Percentiles rank a stretch among this genome's conserved stretches.
phyloP scores from a whole-genome alignment of 2,329 filamentous ascomycete genomes.

The Raffaelea arxii region DNA sequence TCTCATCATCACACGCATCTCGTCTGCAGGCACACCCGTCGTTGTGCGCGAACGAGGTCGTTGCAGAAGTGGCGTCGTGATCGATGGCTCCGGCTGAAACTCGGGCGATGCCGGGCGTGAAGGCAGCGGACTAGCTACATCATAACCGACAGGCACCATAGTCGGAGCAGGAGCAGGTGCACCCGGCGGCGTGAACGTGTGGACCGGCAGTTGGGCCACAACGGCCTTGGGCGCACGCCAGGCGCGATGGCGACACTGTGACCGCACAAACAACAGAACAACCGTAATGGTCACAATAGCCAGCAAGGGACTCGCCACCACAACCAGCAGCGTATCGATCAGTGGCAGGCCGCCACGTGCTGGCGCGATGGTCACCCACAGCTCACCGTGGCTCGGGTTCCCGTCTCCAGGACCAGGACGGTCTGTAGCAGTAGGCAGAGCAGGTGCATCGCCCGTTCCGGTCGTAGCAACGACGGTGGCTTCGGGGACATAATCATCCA shows the following conservation, averaged over 20 bases:
- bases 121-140: slow-evolving; percentile 17
- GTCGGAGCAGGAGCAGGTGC: background rate
- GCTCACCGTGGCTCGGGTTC: slow-evolving; percentile 51
- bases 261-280: slow-evolving; percentile 77
- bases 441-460: background rate
- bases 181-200: slow-evolving; percentile 81
- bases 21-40: slow-evolving; percentile 46
- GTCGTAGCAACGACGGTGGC: background rate
- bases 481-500: slow-evolving; percentile 10
- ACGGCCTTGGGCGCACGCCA: slow-evolving; percentile 98
- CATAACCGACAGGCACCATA: background rate
- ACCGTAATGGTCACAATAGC: slow-evolving; percentile 87
- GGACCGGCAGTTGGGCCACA: slow-evolving; percentile 86
- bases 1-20: slow-evolving; percentile 33
- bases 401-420: slow-evolving; percentile 1
- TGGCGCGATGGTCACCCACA: slow-evolving; percentile 95
- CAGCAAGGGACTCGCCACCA: slow-evolving; percentile 89
- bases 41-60: slow-evolving; percentile 57
- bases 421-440: background rate
- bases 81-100: slow-evolving; percentile 28
- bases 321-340: slow-evolving; percentile 89
- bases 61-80: slow-evolving; percentile 73
- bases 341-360: slow-evolving; percentile 86
- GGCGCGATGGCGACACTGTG: slow-evolving; percentile 75
- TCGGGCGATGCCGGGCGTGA: slow-evolving; percentile 52